Evolutionary conservation across 2,329 filamentous ascomycete species (phyloP), one percentile per base, ranked within the genome.

Genomic region (Neofusicoccum parvum): DNA sequence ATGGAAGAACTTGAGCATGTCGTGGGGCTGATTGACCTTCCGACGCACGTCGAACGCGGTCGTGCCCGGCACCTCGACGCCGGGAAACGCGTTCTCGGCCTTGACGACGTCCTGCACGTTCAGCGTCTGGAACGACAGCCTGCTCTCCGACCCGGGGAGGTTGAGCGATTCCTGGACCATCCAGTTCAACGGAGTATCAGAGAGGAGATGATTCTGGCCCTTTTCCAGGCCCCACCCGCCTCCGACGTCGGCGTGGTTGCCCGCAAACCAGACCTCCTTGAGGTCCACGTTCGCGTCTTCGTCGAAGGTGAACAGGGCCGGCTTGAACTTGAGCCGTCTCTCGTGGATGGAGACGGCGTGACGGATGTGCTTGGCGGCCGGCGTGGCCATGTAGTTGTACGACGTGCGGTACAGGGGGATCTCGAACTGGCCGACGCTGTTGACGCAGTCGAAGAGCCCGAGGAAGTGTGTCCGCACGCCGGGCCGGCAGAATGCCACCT

Each of bases 271-370:
- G 32, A 81, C 78, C 69, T 81, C 80, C 23, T 72, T 71, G 7
- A 56, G 39, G 27, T 70, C 68, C 68, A 67, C 65, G 10, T 62
- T 49, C 2, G 64, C 34, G 41, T 73, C 68, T 1, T 67, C 48
- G 59, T 68, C 64, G n/a, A 68, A 43, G 64, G 68, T 64, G 45
- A 65, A 63, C 32, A 67, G 12, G 1, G 60, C 66, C 12, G 64
- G 69, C 65, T 81, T 81, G 75, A 82, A 82, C 66, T 81, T 82
- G 9, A 79, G 72, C 46, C 80, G 69, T 49, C 74, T 77, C 69
- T 82, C 80, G 67, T 82, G 78, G 15, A 81, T 69, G 1, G 79
- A 77, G 72, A 82, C 80, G 5, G 80, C 80, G 68, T 82, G 80
- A 43, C 80, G 71, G 66, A 82, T 77, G 5, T 68, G 66, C 11